Evolutionary conservation across 768 basidiomycete species (phyloP).

Genomic region (Megacollybia marginata): DNA sequence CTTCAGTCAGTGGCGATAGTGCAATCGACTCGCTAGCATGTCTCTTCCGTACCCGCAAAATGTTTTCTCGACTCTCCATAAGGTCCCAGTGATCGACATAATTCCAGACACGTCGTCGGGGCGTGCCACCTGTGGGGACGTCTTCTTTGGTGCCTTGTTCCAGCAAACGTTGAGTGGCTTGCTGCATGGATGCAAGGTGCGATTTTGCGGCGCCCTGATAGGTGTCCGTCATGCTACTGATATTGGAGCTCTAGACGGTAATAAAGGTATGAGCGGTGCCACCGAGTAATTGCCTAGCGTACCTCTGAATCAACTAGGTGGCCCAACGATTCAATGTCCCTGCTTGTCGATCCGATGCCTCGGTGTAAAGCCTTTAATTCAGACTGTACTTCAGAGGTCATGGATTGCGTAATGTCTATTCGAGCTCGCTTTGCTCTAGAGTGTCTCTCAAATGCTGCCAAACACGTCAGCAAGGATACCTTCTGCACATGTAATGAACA

Average conservation of each 20-base stretch:
- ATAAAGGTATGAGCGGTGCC: not conserved
- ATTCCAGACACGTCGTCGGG: constrained; percentile 67
- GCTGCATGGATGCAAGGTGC: constrained; percentile 41
- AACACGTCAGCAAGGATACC: not conserved
- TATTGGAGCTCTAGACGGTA: constrained; percentile 29
- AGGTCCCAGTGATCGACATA: constrained; percentile 67
- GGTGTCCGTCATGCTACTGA: constrained; percentile 31
- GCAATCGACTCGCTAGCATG: constrained; percentile 30
- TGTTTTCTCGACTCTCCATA: constrained; percentile 52
- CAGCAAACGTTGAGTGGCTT: constrained; percentile 41
- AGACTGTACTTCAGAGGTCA: constrained; percentile 42
- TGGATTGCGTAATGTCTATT: constrained; percentile 45
- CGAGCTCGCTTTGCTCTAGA: constrained; percentile 61
- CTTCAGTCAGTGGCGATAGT: constrained; percentile 20
- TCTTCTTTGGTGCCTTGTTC: constrained; percentile 60
- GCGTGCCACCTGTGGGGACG: constrained; percentile 63
- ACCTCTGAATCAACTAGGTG: constrained; percentile 47
- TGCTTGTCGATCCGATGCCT: constrained; percentile 41
- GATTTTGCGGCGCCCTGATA: constrained; percentile 35
- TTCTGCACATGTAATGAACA: constrained; percentile 7
- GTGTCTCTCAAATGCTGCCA: constrained; percentile 53
- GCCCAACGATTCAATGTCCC: constrained; percentile 35
- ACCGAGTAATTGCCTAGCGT: constrained; percentile 8
- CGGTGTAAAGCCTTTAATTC: constrained; percentile 46
- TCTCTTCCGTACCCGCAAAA: constrained; percentile 46